Percentiles rank a stretch among this genome's conserved stretches.
Conservation (phyloP, 352 stramenopile genomes). For the Discostella stelligera region DNA sequence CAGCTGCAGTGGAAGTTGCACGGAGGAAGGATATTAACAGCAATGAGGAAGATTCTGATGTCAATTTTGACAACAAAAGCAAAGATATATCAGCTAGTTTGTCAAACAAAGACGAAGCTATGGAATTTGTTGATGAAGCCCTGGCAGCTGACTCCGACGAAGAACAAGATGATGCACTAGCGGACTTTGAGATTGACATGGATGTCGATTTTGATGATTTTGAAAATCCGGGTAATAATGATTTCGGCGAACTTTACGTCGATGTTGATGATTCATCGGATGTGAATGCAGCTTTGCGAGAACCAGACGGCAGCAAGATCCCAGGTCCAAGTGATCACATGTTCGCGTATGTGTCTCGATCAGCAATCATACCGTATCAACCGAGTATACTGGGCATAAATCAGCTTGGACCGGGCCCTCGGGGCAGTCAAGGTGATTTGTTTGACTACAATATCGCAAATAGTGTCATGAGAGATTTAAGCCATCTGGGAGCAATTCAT, state of each 20-base stretch:
- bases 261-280: slow-evolving; percentile 57
- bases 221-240: slow-evolving; percentile 20
- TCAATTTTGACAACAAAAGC: slow-evolving; percentile 37
- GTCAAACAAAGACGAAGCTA: slow-evolving; percentile 61
- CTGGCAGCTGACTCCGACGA: slow-evolving; percentile 55
- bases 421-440: slow-evolving; percentile 55
- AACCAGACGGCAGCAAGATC: slow-evolving; percentile 49
- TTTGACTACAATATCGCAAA: slow-evolving; percentile 70
- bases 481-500: slow-evolving; percentile 76
- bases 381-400: slow-evolving; percentile 67
- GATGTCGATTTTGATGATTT: slow-evolving; percentile 27
- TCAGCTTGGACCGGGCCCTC: slow-evolving; percentile 59
- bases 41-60: slow-evolving; percentile 28
- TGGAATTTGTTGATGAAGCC: slow-evolving; percentile 58
- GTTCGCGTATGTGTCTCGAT: slow-evolving; percentile 72
- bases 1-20: slow-evolving; percentile 47
- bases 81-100: slow-evolving; percentile 35
- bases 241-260: slow-evolving; percentile 27
- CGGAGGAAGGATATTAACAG: slow-evolving; percentile 18
- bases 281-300: slow-evolving; percentile 40
- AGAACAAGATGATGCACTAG: slow-evolving; percentile 67
- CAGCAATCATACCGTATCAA: slow-evolving; percentile 78
- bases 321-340: slow-evolving; percentile 35
- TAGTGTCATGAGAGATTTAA: slow-evolving; percentile 77
- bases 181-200: slow-evolving; percentile 37